These are phyloP conservation scores for Paramecium sexaurelia DNA, from an alignment of 73 alveolate genomes.

Conservation along the genomic window DNA sequence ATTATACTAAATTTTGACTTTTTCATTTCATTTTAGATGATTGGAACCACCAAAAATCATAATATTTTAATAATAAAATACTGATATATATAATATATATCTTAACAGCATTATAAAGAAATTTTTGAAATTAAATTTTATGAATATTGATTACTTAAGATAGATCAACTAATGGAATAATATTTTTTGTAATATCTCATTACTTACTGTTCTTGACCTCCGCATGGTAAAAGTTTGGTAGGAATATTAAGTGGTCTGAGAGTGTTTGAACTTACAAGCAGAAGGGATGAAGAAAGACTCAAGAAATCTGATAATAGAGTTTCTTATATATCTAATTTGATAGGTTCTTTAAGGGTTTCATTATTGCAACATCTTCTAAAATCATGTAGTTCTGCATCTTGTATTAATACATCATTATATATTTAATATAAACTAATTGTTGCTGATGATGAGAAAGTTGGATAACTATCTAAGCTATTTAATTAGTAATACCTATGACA, in stretches of 20 bases:
- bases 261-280: background rate
- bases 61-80: too few species aligned
- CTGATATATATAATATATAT: too few species aligned
- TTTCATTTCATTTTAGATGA: too few species aligned
- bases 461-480: constrained; percentile 3
- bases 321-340: background rate
- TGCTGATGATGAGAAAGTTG: constrained; percentile 4
- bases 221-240: constrained; percentile 41
- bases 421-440: constrained; percentile 34
- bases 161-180: constrained; percentile 30
- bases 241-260: constrained; percentile 39
- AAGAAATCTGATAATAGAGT: background rate
- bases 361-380: background rate
- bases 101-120: too few species aligned
- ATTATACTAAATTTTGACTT: too few species aligned
- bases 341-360: background rate
- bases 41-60: too few species aligned
- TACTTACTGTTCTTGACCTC: constrained; percentile 39
- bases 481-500: constrained; percentile 10
- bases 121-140: too few species aligned
- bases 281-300: constrained; percentile 14
- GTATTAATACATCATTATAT: background rate
- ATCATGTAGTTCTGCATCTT: constrained; percentile 25
- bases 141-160: too few species aligned
- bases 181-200: constrained; percentile 7